phyloP scores from a whole-genome alignment of 2,329 filamentous ascomycete species.

The Neurospora sp. region DNA sequence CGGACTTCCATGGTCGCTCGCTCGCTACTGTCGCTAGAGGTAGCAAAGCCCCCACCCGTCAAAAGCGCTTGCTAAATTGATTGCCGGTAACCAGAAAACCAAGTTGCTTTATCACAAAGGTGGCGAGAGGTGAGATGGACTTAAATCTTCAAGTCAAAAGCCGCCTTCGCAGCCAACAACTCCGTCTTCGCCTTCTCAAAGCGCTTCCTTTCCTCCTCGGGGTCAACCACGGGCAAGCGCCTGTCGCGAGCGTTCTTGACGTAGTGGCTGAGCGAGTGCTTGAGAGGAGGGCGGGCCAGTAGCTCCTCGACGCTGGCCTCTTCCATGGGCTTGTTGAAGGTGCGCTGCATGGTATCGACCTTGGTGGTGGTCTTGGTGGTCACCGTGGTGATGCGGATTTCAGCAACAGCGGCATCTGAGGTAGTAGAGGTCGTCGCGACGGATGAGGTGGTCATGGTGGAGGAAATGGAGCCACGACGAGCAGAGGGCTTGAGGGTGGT shows the following conservation, averaged over 20 bases:
- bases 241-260: constrained; percentile 22
- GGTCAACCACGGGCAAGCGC: constrained; percentile 19
- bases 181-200: constrained; percentile 39
- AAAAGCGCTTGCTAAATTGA: not conserved
- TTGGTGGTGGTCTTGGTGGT: constrained; percentile 7
- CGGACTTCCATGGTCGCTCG: not conserved
- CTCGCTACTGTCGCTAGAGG: not conserved
- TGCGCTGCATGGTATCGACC: constrained; percentile 26
- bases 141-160: not conserved
- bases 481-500: not conserved
- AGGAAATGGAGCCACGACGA: constrained; percentile 12
- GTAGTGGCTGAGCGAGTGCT: constrained; percentile 30
- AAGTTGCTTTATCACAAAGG: not conserved
- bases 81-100: not conserved
- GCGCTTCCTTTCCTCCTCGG: constrained; percentile 27
- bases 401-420: constrained; percentile 3
- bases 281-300: constrained; percentile 30
- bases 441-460: constrained; percentile 10
- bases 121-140: not conserved
- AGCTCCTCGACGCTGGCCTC: constrained; percentile 33
- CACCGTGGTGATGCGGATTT: not conserved
- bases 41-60: not conserved
- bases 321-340: constrained; percentile 23
- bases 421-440: not conserved
- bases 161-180: constrained; percentile 29